Evolutionary conservation across 345 rosid species (phyloP), one percentile per base, ranked within the genome.

Genomic region (Physaria fendleri): DNA sequence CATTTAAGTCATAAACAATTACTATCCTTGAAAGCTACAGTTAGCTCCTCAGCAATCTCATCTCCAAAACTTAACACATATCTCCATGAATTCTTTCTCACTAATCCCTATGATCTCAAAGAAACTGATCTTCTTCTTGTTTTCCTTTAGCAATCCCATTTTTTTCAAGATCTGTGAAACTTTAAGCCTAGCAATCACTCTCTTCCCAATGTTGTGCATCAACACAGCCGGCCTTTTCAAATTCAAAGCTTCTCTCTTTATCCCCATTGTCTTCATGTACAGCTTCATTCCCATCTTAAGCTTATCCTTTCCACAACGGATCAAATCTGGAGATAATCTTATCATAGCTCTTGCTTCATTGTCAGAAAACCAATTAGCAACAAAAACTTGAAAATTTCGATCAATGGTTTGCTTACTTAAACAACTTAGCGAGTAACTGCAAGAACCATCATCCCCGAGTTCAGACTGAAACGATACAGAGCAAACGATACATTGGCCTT

Each of bases 161-260:
- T 59, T 72, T 48, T 35, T 71, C 5, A 78, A 2, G 14, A 76
- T 47, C 60, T 76, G 53, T 44, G 69, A 23, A 47, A 81, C 75
- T 15, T 37, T 48, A 33, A 66, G 64, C 40, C 81, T 70, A 50
- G 82, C 69, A 34, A 76, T 16, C 40, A 72, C 72, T 0, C 80
- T 72, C 27, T 59, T 63, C 37, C 76, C 76, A 20, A 78, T n/a
- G 16, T 72, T 78, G 2, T 3, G 5, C 74, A 52, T 18, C 67
- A 81, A 69, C 10, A 17, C 13, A 23, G 13, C 0, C 0, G 79
- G 82, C 2, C 37, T 12, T n/a, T 11, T 17, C 8, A 69, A n/a
- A n/a, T n/a, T 55, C 44, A 81, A 38, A 10, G 18, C 57, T 5
- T 46, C 65, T 66, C 46, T 75, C 13, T 73, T 28, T 5, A 62